Conservation (phyloP, 257 asterid species). For the Solanum lycopersicoides region DNA sequence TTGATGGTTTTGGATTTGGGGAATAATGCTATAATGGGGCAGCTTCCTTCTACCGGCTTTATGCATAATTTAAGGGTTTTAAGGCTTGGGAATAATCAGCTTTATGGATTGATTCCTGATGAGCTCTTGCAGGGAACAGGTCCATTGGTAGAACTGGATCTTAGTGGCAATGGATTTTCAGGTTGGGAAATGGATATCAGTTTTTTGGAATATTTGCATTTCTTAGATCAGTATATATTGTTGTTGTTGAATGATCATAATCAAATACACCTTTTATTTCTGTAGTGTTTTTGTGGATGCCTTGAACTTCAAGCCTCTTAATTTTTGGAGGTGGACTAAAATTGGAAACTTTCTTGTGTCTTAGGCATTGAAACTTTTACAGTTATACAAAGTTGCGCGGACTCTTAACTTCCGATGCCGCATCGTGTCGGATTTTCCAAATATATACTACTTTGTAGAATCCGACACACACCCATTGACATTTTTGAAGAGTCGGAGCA, state of each 20-base stretch:
- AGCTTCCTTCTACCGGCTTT: constrained; percentile 46
- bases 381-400: background rate
- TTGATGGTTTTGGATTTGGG: constrained; percentile 64
- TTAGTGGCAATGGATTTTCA: constrained; percentile 64
- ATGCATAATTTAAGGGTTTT: constrained; percentile 51
- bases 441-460: background rate
- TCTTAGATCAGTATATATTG: background rate
- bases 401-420: background rate
- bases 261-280: background rate
- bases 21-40: constrained; percentile 43
- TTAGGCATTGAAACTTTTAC: background rate
- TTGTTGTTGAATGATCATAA: background rate
- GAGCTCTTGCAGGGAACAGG: constrained; percentile 56
- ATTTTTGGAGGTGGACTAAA: background rate
- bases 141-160: constrained; percentile 71
- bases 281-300: background rate
- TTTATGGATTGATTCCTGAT: constrained; percentile 47
- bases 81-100: constrained; percentile 53
- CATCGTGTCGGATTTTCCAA: background rate
- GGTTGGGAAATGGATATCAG: constrained; percentile 33
- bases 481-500: background rate
- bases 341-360: background rate
- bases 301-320: background rate
- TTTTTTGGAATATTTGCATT: background rate
- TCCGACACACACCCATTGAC: background rate